These are phyloP conservation scores for Biscogniauxia marginata DNA, from an alignment of 2,329 filamentous ascomycete genomes.

Conservation along the genomic window DNA sequence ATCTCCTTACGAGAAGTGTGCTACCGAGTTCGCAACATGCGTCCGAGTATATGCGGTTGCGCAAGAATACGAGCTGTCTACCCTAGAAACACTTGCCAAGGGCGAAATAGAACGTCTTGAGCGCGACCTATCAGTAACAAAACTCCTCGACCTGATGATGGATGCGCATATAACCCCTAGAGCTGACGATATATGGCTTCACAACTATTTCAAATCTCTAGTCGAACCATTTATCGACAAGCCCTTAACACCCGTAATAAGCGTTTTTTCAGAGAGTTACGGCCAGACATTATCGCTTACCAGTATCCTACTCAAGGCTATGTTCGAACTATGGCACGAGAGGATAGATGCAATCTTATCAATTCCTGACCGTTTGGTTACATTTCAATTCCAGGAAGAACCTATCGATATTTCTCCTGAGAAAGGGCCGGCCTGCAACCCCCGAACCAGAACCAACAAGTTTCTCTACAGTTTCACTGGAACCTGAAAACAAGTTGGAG, in stretches of 20 bases:
- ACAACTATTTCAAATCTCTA: conserved; percentile 15
- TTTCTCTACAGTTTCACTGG: too few relatives aligned
- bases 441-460: too few relatives aligned
- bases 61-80: conserved; percentile 14
- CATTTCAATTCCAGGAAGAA: too few relatives aligned
- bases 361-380: too few relatives aligned
- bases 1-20: conserved; percentile 8
- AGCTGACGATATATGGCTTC: conserved; percentile 17
- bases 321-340: too few relatives aligned
- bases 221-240: conserved; percentile 10
- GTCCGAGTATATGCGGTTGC: conserved; percentile 18
- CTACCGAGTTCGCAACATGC: conserved; percentile 19
- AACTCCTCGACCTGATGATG: conserved; percentile 16
- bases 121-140: conserved; percentile 5
- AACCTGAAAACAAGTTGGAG: too few relatives aligned
- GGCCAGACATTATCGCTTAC: too few relatives aligned
- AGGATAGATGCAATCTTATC: too few relatives aligned
- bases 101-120: conserved; percentile 22
- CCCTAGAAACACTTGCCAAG: conserved; percentile 15
- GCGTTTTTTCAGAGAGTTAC: too few relatives aligned
- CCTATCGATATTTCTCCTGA: too few relatives aligned
- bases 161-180: conserved; percentile 3
- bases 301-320: too few relatives aligned
- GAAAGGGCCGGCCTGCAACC: too few relatives aligned
- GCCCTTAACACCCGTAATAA: conserved; percentile 1